Evolutionary conservation across 2,329 filamentous ascomycete genomes (phyloP).

Genomic region (Diaporthe sp.): DNA sequence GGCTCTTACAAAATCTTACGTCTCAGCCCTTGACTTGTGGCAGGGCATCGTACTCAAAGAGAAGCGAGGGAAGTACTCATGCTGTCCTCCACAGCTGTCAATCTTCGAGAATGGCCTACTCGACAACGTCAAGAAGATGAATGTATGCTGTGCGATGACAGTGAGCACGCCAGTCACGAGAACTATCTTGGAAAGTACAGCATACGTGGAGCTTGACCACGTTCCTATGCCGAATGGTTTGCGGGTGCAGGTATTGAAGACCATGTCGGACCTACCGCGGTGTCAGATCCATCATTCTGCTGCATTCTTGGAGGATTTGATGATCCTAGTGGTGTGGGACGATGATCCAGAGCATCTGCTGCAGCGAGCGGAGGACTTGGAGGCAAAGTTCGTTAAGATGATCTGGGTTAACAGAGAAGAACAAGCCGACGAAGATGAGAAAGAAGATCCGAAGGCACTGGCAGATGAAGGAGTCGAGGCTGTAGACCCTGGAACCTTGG

Average conservation of each 20-base stretch:
- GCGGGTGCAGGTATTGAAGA: constrained; percentile 73
- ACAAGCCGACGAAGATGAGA: constrained; percentile 58
- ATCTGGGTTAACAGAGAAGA: constrained; percentile 66
- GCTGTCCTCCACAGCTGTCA: constrained; percentile 55
- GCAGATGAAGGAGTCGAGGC: constrained; percentile 55
- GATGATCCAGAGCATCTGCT: constrained; percentile 71
- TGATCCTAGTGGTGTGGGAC: constrained; percentile 74
- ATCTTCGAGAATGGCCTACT: constrained; percentile 53
- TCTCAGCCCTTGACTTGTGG: constrained; percentile 53
- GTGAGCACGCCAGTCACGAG: constrained; percentile 76
- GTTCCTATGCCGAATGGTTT: constrained; percentile 72
- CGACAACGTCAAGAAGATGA: constrained; percentile 55
- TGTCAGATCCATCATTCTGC: constrained; percentile 77
- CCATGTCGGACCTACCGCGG: constrained; percentile 67
- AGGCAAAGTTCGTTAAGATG: constrained; percentile 68
- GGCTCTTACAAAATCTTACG: constrained; percentile 66
- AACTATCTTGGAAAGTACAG: constrained; percentile 64
- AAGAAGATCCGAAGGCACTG: constrained; percentile 44
- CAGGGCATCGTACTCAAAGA: constrained; percentile 59
- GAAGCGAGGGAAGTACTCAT: constrained; percentile 54
- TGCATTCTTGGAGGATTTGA: constrained; percentile 73
- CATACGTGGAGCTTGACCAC: constrained; percentile 59
- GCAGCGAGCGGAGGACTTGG: constrained; percentile 64
- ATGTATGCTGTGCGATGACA: constrained; percentile 73
- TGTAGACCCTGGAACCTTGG: constrained; percentile 58